Evolutionary conservation across 805 yeast species (phyloP), one percentile per base, ranked within the genome.

Genomic region (Pichia heedii): DNA sequence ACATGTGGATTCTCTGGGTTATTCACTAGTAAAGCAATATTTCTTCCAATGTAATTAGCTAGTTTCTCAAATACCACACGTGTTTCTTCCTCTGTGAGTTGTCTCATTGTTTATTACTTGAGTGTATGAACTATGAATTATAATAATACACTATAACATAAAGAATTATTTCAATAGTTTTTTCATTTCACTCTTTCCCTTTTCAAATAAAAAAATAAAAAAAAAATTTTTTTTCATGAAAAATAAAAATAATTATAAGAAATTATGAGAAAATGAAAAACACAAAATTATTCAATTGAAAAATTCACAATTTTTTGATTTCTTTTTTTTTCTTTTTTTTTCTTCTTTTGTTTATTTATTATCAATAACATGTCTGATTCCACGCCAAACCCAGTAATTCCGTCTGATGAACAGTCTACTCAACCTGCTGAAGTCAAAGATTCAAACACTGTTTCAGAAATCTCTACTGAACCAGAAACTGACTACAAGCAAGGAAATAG

Each of bases 1-100:
- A 94, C 96, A 66, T 88, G 95, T 18, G 95, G 95, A 54, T 85
- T 84, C 52, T 83, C 83, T 41, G 78, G 77, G 58, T 87, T 82
- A 56, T 90, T 94, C 46, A 93, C 86, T 46, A 93, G 68, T 49
- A 79, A 79, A 6, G 95, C 79, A 45, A 93, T 90, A 65, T 90
- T 93, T 62, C 96, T 75, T n/a, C 98, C 98, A 52, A 93, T 85
- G 58, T 93, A 93, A 63, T 84, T 90, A 48, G 97, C 97, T 45
- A 93, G 75, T 66, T 93, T 93, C 60, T 93, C 97, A 62, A 93
- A 90, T 35, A 93, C 95, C 16, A 83, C 90, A 62, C 84, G 87
- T 36, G 98, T 90, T 62, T 93, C 98, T 63, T 88, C 96, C 62
- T 90, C 98, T 51, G 97, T 90, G 52, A 90, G 74, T 40, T 88